Percentiles rank a stretch among this genome's conserved stretches.
phyloP scores from a whole-genome alignment of 2,329 filamentous ascomycete genomes.

The Acarospora socialis region DNA sequence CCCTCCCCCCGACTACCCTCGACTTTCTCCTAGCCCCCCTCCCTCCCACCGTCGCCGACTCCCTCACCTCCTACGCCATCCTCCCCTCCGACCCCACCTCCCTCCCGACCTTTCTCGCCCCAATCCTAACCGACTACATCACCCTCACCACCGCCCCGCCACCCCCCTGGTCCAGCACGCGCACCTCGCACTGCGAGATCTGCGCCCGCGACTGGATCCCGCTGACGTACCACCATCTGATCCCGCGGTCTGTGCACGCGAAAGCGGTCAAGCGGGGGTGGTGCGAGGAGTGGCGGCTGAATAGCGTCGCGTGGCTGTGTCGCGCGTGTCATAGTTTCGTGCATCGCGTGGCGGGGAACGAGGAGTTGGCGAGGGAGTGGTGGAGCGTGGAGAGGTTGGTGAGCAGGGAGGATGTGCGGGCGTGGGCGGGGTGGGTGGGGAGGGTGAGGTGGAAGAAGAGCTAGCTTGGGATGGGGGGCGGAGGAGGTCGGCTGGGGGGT shows the following conservation, averaged over 20 bases:
- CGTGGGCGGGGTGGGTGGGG: slow-evolving; percentile 59
- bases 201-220: slow-evolving; percentile 61
- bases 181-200: slow-evolving; percentile 53
- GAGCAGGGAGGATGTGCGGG: slow-evolving; percentile 55
- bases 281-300: slow-evolving; percentile 60
- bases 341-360: slow-evolving; percentile 59
- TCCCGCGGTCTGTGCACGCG: slow-evolving; percentile 62
- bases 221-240: slow-evolving; percentile 72
- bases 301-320: slow-evolving; percentile 77
- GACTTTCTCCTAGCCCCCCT: slow-evolving; percentile 39
- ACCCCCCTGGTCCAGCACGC: slow-evolving; percentile 46
- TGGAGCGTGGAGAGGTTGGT: slow-evolving; percentile 60
- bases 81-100: slow-evolving; percentile 33
- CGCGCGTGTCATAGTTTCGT: slow-evolving; percentile 73
- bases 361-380: slow-evolving; percentile 59
- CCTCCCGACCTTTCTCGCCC: slow-evolving; percentile 43
- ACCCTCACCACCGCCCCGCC: slow-evolving; percentile 43
- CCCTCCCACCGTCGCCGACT: slow-evolving; percentile 49
- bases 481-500: no score
- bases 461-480: slow-evolving; percentile 18
- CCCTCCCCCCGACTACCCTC: slow-evolving; percentile 38
- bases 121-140: slow-evolving; percentile 51
- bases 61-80: slow-evolving; percentile 52
- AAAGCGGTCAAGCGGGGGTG: slow-evolving; percentile 65
- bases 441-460: slow-evolving; percentile 58